Percentiles rank a stretch among this genome's conserved stretches.
phyloP scores from a whole-genome alignment of 176 grass and related monocot genomes.

The Juncus inflexus region DNA sequence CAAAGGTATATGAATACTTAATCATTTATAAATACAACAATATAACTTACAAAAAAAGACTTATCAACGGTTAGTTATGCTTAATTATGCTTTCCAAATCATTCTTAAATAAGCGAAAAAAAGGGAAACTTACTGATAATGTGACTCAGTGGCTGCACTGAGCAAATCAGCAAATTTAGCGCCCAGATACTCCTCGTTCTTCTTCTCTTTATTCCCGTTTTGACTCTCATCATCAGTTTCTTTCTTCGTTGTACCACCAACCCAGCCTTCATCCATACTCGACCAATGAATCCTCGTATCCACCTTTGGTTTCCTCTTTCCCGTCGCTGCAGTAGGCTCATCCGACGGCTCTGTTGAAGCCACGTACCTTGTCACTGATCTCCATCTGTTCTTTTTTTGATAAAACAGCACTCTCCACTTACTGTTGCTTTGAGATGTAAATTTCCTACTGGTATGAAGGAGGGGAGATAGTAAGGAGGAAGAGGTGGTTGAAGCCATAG shows the following conservation, averaged over 20 bases:
- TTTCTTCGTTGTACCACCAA: conserved; percentile 51
- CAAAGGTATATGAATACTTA: no score
- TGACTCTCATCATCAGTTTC: not conserved
- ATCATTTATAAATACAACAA: no score
- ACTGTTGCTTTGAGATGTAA: not conserved
- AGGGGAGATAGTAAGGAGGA: conserved; percentile 37
- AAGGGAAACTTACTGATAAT: conserved; percentile 60
- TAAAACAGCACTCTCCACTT: no score
- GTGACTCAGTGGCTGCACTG: conserved; percentile 49
- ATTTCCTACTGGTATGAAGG: conserved; percentile 11
- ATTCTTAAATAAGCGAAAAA: not conserved
- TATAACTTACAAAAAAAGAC: no score
- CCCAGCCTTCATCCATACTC: conserved; percentile 78
- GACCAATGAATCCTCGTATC: conserved; percentile 97
- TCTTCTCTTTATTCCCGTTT: not conserved
- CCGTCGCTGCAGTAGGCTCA: conserved; percentile 25
- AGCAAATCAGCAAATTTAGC: conserved; percentile 75
- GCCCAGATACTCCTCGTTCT: conserved; percentile 39
- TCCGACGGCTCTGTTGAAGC: conserved; percentile 27
- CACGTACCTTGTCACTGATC: not conserved
- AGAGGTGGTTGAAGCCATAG: conserved; percentile 50
- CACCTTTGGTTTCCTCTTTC: conserved; percentile 49
- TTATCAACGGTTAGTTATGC: no score
- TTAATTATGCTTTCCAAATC: no score
- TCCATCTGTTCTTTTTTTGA: not conserved